Evolutionary conservation across 2,329 filamentous ascomycete genomes (phyloP).

Genomic region (Ceratocystis harringtonii): DNA sequence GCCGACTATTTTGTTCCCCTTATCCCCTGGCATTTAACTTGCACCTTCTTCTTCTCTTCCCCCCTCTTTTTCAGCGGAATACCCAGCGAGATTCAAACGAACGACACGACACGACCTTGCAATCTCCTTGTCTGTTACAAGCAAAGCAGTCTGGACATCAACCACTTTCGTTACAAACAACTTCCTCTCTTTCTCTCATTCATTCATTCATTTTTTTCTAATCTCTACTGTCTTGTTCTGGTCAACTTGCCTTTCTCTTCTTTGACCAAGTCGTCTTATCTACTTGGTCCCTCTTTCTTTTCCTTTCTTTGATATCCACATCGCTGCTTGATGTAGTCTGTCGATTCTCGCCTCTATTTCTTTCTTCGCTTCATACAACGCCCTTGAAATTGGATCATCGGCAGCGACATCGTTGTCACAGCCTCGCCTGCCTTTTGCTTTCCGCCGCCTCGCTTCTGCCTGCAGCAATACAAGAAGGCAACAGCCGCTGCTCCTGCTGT

Average conservation of each 20-base stretch:
- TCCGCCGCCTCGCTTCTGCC: not conserved
- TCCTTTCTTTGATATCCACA: not conserved
- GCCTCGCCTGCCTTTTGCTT: not conserved
- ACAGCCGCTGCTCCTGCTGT: not conserved
- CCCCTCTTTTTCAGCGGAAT: not conserved
- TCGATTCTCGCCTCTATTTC: not conserved
- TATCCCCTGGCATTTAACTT: not conserved
- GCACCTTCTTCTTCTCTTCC: not conserved
- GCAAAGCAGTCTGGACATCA: not conserved
- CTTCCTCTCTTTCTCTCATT: not conserved
- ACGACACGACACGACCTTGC: not conserved
- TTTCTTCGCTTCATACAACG: not conserved
- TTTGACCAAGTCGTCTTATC: not conserved
- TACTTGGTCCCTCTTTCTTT: not conserved
- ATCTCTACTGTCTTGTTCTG: not conserved
- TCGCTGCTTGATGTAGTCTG: constrained; percentile 4
- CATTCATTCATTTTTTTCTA: not conserved
- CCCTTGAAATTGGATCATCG: not conserved
- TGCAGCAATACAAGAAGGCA: not conserved
- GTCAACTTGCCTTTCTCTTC: not conserved
- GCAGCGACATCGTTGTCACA: not conserved
- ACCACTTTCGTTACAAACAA: not conserved
- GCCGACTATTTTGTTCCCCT: not conserved
- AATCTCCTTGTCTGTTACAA: not conserved
- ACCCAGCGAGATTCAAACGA: not conserved